A percentile compares a stretch with the other conserved stretches of the same genome.
Evolutionary conservation across 2,329 filamentous ascomycete genomes (phyloP).

Genomic region (Pyrenophora tritici-repentis): DNA sequence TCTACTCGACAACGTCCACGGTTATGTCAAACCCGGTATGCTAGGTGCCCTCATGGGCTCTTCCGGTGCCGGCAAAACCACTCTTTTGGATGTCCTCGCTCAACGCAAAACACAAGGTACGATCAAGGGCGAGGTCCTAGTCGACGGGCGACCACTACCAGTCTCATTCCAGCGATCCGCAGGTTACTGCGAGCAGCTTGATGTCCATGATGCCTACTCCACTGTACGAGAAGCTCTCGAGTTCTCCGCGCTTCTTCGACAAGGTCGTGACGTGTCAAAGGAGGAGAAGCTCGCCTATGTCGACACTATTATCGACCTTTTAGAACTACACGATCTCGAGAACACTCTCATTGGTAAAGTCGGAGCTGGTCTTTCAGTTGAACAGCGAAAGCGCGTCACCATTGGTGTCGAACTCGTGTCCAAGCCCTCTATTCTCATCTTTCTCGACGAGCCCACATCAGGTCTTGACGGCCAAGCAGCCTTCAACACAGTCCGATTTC

Average conservation of each 20-base stretch:
- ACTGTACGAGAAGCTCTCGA: slow-evolving; percentile 39
- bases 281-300: slow-evolving; percentile 36
- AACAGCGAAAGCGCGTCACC: slow-evolving; percentile 66
- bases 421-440: slow-evolving; percentile 68
- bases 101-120: slow-evolving; percentile 36
- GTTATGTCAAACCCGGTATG: slow-evolving; percentile 59
- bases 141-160: slow-evolving; percentile 35
- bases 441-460: slow-evolving; percentile 76
- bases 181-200: slow-evolving; percentile 43
- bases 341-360: slow-evolving; percentile 32
- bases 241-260: slow-evolving; percentile 39
- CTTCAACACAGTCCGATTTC: slow-evolving; percentile 73
- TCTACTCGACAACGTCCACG: slow-evolving; percentile 58
- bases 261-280: slow-evolving; percentile 23
- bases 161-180: slow-evolving; percentile 39
- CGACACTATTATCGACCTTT: slow-evolving; percentile 33
- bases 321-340: slow-evolving; percentile 33
- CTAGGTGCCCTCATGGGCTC: slow-evolving; percentile 51
- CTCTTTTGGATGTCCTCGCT: slow-evolving; percentile 40
- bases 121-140: slow-evolving; percentile 34
- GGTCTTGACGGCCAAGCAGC: slow-evolving; percentile 72
- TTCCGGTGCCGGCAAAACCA: slow-evolving; percentile 44
- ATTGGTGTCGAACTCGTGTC: slow-evolving; percentile 63
- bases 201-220: slow-evolving; percentile 35
- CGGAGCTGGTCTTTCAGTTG: slow-evolving; percentile 45